Evolutionary conservation across 345 rosid species (phyloP).

Genomic region (Dovyalis caffra): DNA sequence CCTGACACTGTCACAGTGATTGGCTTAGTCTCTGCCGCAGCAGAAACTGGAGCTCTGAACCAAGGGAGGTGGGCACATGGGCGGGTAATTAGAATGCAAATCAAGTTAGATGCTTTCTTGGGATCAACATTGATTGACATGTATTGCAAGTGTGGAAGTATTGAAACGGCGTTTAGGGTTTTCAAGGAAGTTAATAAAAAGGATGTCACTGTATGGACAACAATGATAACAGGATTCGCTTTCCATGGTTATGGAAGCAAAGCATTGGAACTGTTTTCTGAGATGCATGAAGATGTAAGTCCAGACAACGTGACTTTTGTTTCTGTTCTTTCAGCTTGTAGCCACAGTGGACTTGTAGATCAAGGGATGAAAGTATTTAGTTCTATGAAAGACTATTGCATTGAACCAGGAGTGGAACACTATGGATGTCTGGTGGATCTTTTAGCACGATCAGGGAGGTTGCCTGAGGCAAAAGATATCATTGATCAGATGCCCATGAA

Average conservation of each 20-base stretch:
- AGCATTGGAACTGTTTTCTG: conserved; percentile 18
- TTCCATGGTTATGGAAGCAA: conserved; percentile 26
- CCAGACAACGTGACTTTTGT: conserved; percentile 26
- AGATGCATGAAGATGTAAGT: conserved; percentile 14
- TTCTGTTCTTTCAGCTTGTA: conserved; percentile 26
- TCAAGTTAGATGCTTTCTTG: conserved; percentile 14
- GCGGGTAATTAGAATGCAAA: conserved; percentile 19
- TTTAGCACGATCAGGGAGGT: conserved; percentile 21
- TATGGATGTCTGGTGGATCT: conserved; percentile 30
- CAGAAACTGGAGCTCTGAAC: conserved; percentile 20
- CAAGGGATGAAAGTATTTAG: conserved; percentile 14
- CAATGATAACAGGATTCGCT: conserved; percentile 27
- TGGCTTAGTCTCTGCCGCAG: conserved; percentile 16
- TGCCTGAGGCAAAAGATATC: conserved; percentile 20
- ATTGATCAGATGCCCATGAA: conserved; percentile 23
- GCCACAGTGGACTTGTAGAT: conserved; percentile 26
- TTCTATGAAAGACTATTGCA: conserved; percentile 14
- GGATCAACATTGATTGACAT: conserved; percentile 30
- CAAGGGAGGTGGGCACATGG: conserved; percentile 27
- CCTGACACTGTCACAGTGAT: conserved; percentile 18
- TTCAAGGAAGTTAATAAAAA: conserved; percentile 13
- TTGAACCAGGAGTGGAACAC: conserved; percentile 23
- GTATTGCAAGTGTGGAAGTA: conserved; percentile 24
- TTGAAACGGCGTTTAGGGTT: conserved; percentile 17
- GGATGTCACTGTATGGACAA: conserved; percentile 21